phyloP scores from a whole-genome alignment of 1,284 basidiomycete species.

The Moniliophthora roreri region DNA sequence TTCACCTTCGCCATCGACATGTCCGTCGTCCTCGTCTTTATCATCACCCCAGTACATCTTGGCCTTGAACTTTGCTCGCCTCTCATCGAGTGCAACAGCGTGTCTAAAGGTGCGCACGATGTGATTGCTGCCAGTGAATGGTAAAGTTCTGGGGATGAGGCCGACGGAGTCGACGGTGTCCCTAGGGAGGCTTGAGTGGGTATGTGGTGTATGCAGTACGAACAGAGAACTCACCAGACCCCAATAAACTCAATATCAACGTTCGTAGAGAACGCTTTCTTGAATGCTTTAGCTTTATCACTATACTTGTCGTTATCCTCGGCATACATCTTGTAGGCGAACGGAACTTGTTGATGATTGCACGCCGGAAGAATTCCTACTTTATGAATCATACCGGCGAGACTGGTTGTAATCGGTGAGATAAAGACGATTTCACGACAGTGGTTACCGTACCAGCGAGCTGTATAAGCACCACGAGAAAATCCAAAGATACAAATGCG shows the following conservation, averaged over 20 bases:
- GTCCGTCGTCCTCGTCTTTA: constrained; percentile 33
- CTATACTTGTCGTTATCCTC: constrained; percentile 44
- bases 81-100: constrained; percentile 67
- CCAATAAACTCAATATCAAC: constrained; percentile 45
- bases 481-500: constrained; percentile 56
- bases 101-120: constrained; percentile 63
- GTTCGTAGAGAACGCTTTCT: constrained; percentile 49
- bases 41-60: constrained; percentile 30
- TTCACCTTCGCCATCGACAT: constrained; percentile 11
- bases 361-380: constrained; percentile 17
- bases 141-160: constrained; percentile 29
- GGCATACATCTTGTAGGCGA: constrained; percentile 57
- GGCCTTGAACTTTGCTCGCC: constrained; percentile 28
- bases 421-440: not conserved
- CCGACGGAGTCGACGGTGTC: constrained; percentile 17
- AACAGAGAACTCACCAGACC: constrained; percentile 36
- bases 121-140: constrained; percentile 58
- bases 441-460: constrained; percentile 20
- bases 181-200: constrained; percentile 15
- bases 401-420: constrained; percentile 22
- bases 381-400: constrained; percentile 44
- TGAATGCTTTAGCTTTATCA: constrained; percentile 49
- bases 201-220: not conserved
- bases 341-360: constrained; percentile 48
- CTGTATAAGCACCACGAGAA: constrained; percentile 60